A percentile compares a stretch with the other conserved stretches of the same genome.
phyloP scores from a whole-genome alignment of 345 rosid species.

The Viola odorata region DNA sequence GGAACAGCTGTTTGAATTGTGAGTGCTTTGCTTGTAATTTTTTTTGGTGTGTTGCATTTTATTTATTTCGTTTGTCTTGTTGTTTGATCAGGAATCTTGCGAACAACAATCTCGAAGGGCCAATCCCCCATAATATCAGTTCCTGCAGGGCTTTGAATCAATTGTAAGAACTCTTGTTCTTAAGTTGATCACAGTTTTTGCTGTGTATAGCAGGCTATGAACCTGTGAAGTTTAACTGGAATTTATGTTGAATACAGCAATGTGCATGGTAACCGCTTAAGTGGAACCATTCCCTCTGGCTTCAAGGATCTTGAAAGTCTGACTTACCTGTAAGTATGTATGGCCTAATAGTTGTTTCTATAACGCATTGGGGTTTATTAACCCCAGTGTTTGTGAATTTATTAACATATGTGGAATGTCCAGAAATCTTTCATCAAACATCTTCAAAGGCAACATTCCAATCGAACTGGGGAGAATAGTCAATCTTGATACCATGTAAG shows the following conservation, averaged over 20 bases:
- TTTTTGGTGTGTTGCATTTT: not conserved
- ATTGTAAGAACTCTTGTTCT: constrained; percentile 40
- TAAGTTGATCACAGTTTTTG: not conserved
- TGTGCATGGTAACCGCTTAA: constrained; percentile 76
- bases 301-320: constrained; percentile 71
- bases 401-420: not conserved
- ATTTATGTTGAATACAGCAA: constrained; percentile 36
- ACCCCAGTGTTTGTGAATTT: not conserved
- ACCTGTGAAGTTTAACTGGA: not conserved
- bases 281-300: constrained; percentile 69
- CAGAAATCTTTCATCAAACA: constrained; percentile 76
- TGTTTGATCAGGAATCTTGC: constrained; percentile 67
- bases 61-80: not conserved
- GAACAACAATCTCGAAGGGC: constrained; percentile 71
- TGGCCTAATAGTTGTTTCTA: not conserved
- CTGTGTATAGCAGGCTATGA: too few relatives aligned
- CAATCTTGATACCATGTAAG: constrained; percentile 87
- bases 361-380: not conserved
- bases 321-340: constrained; percentile 71
- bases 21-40: constrained; percentile 10
- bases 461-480: constrained; percentile 68
- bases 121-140: constrained; percentile 77
- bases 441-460: constrained; percentile 72
- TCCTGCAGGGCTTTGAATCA: constrained; percentile 85
- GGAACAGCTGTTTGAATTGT: constrained; percentile 91